These are phyloP conservation scores for Leccinum fibrillosum DNA, from an alignment of 768 basidiomycete species.

Conservation along the genomic window DNA sequence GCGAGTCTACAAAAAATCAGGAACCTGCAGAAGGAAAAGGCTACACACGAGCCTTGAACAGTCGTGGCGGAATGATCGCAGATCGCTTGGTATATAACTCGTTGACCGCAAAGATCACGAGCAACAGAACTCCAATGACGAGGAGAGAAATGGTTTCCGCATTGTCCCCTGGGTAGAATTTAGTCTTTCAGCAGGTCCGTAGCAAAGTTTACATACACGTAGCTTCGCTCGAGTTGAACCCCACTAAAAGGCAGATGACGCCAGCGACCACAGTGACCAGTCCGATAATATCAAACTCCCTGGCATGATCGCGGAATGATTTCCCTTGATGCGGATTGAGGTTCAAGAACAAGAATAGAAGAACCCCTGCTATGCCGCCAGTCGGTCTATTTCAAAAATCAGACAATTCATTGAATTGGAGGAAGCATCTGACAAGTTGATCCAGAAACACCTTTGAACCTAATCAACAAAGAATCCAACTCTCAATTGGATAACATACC, in stretches of 20 bases:
- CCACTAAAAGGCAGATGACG: slow-evolving; percentile 37
- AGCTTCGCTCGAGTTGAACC: slow-evolving; percentile 35
- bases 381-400: slow-evolving; percentile 29
- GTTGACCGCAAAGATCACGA: slow-evolving; percentile 31
- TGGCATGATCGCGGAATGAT: slow-evolving; percentile 29
- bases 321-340: slow-evolving; percentile 33
- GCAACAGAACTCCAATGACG: slow-evolving; percentile 31
- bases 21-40: neutral
- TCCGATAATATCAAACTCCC: slow-evolving; percentile 41
- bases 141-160: slow-evolving; percentile 36
- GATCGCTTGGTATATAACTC: slow-evolving; percentile 33
- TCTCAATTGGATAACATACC: slow-evolving; percentile 24
- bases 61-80: slow-evolving; percentile 39
- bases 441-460: slow-evolving; percentile 33
- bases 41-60: slow-evolving; percentile 31
- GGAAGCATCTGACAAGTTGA: slow-evolving; percentile 30
- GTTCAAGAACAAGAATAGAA: slow-evolving; percentile 35
- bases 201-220: slow-evolving; percentile 23
- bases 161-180: slow-evolving; percentile 23
- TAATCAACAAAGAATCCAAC: neutral
- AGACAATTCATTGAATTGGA: neutral
- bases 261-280: slow-evolving; percentile 33
- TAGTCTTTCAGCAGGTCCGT: neutral
- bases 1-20: slow-evolving; percentile 29
- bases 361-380: slow-evolving; percentile 29